Evolutionary conservation across 805 yeast genomes (phyloP), one percentile per base, ranked within the genome.

Genomic region (Cyberlindnera mrakii): DNA sequence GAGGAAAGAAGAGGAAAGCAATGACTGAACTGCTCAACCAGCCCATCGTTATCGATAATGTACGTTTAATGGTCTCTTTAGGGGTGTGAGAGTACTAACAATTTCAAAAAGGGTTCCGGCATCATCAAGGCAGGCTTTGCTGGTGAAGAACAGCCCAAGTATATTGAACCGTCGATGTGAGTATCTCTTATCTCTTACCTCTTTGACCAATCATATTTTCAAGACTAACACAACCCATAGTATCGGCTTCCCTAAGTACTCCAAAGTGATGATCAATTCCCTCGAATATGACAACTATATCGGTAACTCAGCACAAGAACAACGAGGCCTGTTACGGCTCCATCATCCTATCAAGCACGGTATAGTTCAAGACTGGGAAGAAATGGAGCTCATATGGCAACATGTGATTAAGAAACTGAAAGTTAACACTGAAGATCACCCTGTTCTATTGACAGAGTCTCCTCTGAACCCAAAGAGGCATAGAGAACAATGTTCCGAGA

Each of bases 61-160:
- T 67, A 46, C 33, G 70, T 46, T 2, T 5, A 20, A 7, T 7
- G 16, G 10, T 4, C 15, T 6, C 31, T 15, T 31, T 10, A 11
- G 11, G 13, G 23, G 20, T 9, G 31, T 27, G 9, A 10, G 25
- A 33, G 15, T 15, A 44, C 47, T 44, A 44, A 45, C 42, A n/a
- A 13, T 16, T 13, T 32, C 17, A 33, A 14, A 8, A 16, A 67
- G 70, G 96, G 98, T 7, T 82, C 96, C 3, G 95, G 96, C 1
- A 72, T 74, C 32, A 68, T 90, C 42, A 85, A 88, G 58, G 86
- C 95, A 1, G 97, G 98, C 1, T 86, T 90, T 62, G 95, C 96
- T 0, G 96, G 97, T 18, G 95, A 85, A 51, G 93, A 87, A 39
- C 74, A 70, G 51, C 98, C 98, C 3, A 74, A 78, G 53, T 62